Base-by-base conservation (phyloP, 169 alveolate species). In the Eimeria falciformis region DNA sequence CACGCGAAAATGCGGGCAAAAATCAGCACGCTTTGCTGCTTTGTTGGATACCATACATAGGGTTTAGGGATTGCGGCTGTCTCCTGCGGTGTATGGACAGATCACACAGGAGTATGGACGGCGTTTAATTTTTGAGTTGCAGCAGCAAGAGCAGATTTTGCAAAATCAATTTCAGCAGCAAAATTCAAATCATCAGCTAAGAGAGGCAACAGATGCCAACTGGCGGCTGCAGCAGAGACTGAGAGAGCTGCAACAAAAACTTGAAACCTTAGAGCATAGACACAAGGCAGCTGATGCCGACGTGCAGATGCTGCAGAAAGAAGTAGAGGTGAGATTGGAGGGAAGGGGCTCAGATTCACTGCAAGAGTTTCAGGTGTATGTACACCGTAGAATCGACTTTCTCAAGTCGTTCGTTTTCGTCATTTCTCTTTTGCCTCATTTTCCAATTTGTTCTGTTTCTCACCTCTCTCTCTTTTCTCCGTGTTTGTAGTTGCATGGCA, bases 51-150 rank as follows among this genome's bases (percentile, higher is more conserved):
- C 25, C 11, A 62, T 7, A n/a, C 73, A 9, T 62, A 62, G 33
- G 73, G 40, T 17, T 23, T 21, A 23, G 33, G 33, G 73, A 18
- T 62, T 62, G 25, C 33, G 40, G 33, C 25, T 23, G 7, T 12
- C 46, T 6, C 46, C 78, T 66, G 0, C 27, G 21, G 21, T 12
- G 45, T 6, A 5, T 7, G 9, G 45, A 18, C 90, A 82, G 90
- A 56, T 82, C 33, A 50, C 90, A 2, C 79, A 69, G 43, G 78
- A 58, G 78, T 82, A 56, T 25, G 65, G 79, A 11, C 77, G 90
- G 14, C 90, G 90, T 18, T 78, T 82, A 21, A 62, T 58, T 40
- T 55, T 40, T 12, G 90, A 82, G 78, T 29, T 82, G 58, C 90
- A 82, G 78, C 69, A 82, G 90, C 77, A 82, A 40, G 79, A 82